Evolutionary conservation across 23 red algal genomes (phyloP), one percentile per base, ranked within the genome.

Genomic region (Gracilariopsis chorda): DNA sequence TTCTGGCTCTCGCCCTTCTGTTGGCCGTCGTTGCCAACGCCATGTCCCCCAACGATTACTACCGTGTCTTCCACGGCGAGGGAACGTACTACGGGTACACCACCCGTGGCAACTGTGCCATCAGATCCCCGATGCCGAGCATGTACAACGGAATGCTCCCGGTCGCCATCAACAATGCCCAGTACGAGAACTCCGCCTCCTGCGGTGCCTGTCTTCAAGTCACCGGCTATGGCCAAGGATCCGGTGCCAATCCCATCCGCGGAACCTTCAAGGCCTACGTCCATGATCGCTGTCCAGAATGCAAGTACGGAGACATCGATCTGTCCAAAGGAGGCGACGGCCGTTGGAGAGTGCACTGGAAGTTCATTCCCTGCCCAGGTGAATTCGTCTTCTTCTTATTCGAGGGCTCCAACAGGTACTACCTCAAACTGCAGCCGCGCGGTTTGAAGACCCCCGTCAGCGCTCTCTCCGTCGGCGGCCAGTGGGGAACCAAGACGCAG

Each of bases 61-160:
- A 59, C 30, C 49, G 43, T 23, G 16, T 5, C 7, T 85, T 85
- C 20, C 63, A 19, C n/a, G 86, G 86, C 20, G 86, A 90, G 36
- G 86, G 71, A 9, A 90, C 86, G 25, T 90, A 90, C 71, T 90
- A 90, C 23, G 86, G 86, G 9, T 63, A 59, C 33, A 90, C 86
- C 20, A 64, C 49, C 6, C 46, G 51, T 2, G 86, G 86, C 13
- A 61, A 90, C 36, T 90, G 86, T 40, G 58, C 86, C 27, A 61
- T 90, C 43, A 51, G 48, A 24, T 16, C 36, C 7, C 57, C 81
- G 7, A n/a, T 85, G 12, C 86, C 86, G 21, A 19, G 29, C 21
- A 77, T 79, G 86, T 90, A 90, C 55, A 32, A 1, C n/a, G 62
- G 64, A 43, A 77, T 77, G 71, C 12, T 74, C 16, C 86, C 86